Conservation (phyloP, 106 monocot species). For the Iris macrosiphon region DNA sequence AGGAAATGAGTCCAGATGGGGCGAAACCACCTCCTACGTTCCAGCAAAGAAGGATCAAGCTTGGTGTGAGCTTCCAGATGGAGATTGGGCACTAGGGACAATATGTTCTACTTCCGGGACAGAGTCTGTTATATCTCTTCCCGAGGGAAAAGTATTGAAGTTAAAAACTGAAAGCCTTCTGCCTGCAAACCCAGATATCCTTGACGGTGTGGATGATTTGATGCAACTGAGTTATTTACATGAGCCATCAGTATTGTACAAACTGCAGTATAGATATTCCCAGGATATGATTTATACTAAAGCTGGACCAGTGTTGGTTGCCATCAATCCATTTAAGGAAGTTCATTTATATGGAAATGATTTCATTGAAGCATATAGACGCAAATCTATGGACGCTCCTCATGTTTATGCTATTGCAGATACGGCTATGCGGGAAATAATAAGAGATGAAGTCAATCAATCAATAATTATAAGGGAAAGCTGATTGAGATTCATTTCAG, state of each 20-base stretch:
- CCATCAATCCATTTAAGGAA: constrained; percentile 92
- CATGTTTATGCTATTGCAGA: constrained; percentile 99
- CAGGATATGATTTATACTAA: constrained; percentile 89
- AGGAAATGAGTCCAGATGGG: no score
- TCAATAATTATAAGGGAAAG: constrained; percentile 99
- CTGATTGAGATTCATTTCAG: constrained; percentile 97
- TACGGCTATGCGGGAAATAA: constrained; percentile 96
- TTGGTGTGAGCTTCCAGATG: constrained; percentile 74
- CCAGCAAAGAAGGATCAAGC: constrained; percentile 80
- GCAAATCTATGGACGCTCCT: constrained; percentile 60
- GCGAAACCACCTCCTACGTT: no score
- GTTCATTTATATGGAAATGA: constrained; percentile 79
- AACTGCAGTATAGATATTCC: constrained; percentile 83
- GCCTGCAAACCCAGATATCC: constrained; percentile 92
- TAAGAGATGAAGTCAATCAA: constrained; percentile 97
- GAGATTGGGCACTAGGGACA: constrained; percentile 80
- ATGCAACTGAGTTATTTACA: constrained; percentile 98
- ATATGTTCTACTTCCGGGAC: constrained; percentile 54
- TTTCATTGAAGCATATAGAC: constrained; percentile 81
- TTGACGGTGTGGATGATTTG: constrained; percentile 94
- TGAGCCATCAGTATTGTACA: constrained; percentile 90
- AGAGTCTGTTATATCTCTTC: constrained; percentile 58
- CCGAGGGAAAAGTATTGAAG: constrained; percentile 67
- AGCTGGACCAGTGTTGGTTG: constrained; percentile 95
- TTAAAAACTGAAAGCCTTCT: constrained; percentile 60